A percentile compares a stretch with the other conserved stretches of the same genome.
These are phyloP conservation scores for Exophiala aquamarina DNA, from an alignment of 2,329 filamentous ascomycete genomes.

Conservation along the genomic window DNA sequence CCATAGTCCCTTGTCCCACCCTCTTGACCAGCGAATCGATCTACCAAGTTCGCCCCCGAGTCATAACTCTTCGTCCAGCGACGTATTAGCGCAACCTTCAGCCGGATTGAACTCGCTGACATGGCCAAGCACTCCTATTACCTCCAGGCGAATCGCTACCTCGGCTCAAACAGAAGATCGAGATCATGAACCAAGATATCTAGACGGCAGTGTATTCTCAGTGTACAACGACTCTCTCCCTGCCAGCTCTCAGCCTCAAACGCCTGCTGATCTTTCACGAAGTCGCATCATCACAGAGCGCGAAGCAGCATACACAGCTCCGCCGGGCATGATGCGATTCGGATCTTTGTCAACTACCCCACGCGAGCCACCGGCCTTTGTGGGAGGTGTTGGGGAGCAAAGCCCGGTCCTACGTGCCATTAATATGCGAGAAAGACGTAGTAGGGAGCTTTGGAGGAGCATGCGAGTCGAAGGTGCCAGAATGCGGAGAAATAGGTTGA, in stretches of 20 bases:
- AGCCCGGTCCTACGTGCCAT: constrained; percentile 24
- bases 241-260: constrained; percentile 24
- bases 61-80: not conserved
- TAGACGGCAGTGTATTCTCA: constrained; percentile 24
- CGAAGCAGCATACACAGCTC: constrained; percentile 26
- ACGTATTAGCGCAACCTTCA: too few species aligned
- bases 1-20: constrained; percentile 6
- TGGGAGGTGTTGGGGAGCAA: constrained; percentile 12
- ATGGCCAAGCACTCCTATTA: constrained; percentile 14
- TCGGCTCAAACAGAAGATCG: constrained; percentile 17
- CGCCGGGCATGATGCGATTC: constrained; percentile 21
- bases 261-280: constrained; percentile 26
- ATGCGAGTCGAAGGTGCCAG: constrained; percentile 19
- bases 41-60: constrained; percentile 26
- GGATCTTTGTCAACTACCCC: constrained; percentile 1
- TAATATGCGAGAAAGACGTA: constrained; percentile 20
- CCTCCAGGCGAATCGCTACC: constrained; percentile 8
- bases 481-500: constrained; percentile 16
- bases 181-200: constrained; percentile 13
- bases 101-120: too few species aligned
- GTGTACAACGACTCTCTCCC: constrained; percentile 28
- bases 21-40: not conserved
- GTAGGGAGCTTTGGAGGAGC: constrained; percentile 23
- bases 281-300: constrained; percentile 18
- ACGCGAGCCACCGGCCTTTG: constrained; percentile 7